Evolutionary conservation across 2,329 filamentous ascomycete genomes (phyloP), one percentile per base, ranked within the genome.

Genomic region (Fusarium poae): DNA sequence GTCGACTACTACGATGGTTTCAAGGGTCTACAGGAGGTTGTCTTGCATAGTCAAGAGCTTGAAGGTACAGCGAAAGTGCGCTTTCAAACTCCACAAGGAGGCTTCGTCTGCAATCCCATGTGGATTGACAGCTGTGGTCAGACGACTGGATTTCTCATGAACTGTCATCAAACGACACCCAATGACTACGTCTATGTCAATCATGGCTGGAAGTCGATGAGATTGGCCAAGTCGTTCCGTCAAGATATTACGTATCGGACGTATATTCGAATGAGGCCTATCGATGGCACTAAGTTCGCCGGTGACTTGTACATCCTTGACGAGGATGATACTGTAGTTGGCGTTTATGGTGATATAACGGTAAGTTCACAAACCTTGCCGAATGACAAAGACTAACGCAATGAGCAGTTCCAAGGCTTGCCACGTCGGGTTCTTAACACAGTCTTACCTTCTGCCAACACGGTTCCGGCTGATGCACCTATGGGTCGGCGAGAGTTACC

Each of bases 181-280:
- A 79, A 87, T n/a, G 85, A 88, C 65, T 86, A 84, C 7, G 84
- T 88, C 50, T 89, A 82, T 75, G 86, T 89, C 71, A 88, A 86
- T 15, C 87, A 89, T 69, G 86, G 86, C 34, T 89, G 87, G 87
- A 83, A 83, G 34, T 83, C 82, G 3, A 77, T 88, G 70, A 79
- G 83, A 32, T 83, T 87, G 65, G 79, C 53, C 1, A 42, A 82
- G 4, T 52, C 20, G 10, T 53, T 68, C 2, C 53, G 68, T 9
- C 40, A 57, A 3, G 66, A 59, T 0, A 83, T 85, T 70, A 82
- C 80, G 16, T 88, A 88, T 71, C 82, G 83, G 68, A 83, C 81
- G 16, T 88, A 89, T 77, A 85, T 88, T 64, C 82, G 83, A 49
- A 88, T 89, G 86, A 85, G 87, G 71, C 82, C 82, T 6, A 75